Evolutionary conservation across 106 monocot genomes (phyloP).

Genomic region (Acorus calamus): DNA sequence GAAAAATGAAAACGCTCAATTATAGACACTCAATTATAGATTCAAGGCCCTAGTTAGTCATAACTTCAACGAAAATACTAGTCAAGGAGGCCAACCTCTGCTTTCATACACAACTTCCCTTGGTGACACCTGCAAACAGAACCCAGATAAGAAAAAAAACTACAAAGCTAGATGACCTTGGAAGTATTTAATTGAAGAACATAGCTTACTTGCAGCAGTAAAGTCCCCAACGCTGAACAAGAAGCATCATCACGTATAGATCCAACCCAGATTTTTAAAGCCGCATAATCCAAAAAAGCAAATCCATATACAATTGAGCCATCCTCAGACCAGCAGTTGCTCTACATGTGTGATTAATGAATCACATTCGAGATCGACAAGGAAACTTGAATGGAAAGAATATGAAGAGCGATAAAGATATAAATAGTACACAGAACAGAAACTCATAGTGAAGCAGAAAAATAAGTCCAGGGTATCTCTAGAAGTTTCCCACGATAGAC

Average conservation of each 20-base stretch:
- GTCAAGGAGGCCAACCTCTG: constrained; percentile 29
- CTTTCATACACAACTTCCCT: constrained; percentile 82
- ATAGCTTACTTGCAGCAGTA: constrained; percentile 79
- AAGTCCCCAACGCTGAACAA: constrained; percentile 61
- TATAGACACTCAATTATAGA: too few species aligned
- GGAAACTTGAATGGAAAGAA: background rate
- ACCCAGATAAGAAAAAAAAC: background rate
- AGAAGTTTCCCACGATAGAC: too few species aligned
- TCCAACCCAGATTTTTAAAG: constrained; percentile 81
- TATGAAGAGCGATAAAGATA: background rate
- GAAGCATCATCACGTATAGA: constrained; percentile 77
- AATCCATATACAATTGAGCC: constrained; percentile 58
- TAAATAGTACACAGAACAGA: background rate
- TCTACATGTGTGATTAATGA: constrained; percentile 19
- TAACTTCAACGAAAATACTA: too few species aligned
- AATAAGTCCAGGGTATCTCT: too few species aligned
- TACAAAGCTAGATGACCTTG: background rate
- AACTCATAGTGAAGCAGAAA: too few species aligned
- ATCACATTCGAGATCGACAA: background rate
- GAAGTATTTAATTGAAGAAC: background rate
- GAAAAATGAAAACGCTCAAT: background rate
- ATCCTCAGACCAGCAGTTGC: constrained; percentile 14
- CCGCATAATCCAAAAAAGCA: constrained; percentile 87
- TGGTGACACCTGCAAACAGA: constrained; percentile 63
- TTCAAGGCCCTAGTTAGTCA: too few species aligned